A percentile compares a stretch with the other conserved stretches of the same genome.
Evolutionary conservation across 1,284 basidiomycete genomes (phyloP).

Genomic region (Stygiomarasmius scandens): DNA sequence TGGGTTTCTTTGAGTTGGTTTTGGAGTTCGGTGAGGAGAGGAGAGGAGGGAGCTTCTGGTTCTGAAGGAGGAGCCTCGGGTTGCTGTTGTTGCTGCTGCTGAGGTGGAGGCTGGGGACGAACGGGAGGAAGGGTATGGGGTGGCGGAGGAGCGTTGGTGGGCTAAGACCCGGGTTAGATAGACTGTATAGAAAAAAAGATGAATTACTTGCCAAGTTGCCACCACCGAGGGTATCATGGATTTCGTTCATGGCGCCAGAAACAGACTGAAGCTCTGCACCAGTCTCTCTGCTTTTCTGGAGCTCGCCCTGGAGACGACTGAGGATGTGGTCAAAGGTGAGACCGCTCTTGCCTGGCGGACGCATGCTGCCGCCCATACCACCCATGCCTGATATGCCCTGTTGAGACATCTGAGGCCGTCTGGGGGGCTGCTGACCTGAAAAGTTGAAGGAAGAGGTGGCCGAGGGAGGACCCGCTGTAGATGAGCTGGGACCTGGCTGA

Average conservation of each 20-base stretch:
- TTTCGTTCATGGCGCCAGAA: slow-evolving; percentile 84
- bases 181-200: slow-evolving; percentile 14
- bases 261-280: slow-evolving; percentile 86
- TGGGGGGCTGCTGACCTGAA: slow-evolving; percentile 39
- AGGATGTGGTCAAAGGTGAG: slow-evolving; percentile 85
- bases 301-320: slow-evolving; percentile 80
- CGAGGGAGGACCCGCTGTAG: slow-evolving; percentile 18
- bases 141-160: slow-evolving; percentile 59
- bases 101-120: slow-evolving; percentile 49
- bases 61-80: neutral
- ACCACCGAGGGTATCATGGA: slow-evolving; percentile 91
- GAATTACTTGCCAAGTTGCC: slow-evolving; percentile 58
- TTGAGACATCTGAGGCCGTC: slow-evolving; percentile 55
- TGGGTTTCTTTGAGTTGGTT: slow-evolving; percentile 88
- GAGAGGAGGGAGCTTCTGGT: slow-evolving; percentile 31
- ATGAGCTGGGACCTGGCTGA: slow-evolving; percentile 30
- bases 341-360: slow-evolving; percentile 74
- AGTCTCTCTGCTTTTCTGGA: slow-evolving; percentile 93
- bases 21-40: slow-evolving; percentile 67
- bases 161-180: slow-evolving; percentile 37
- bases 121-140: slow-evolving; percentile 68
- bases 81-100: slow-evolving; percentile 18
- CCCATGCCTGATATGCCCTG: slow-evolving; percentile 71
- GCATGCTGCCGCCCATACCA: slow-evolving; percentile 71
- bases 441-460: slow-evolving; percentile 41